Evolutionary conservation across 768 basidiomycete species (phyloP), one percentile per base, ranked within the genome.

Genomic region (Auriscalpium microsporum): DNA sequence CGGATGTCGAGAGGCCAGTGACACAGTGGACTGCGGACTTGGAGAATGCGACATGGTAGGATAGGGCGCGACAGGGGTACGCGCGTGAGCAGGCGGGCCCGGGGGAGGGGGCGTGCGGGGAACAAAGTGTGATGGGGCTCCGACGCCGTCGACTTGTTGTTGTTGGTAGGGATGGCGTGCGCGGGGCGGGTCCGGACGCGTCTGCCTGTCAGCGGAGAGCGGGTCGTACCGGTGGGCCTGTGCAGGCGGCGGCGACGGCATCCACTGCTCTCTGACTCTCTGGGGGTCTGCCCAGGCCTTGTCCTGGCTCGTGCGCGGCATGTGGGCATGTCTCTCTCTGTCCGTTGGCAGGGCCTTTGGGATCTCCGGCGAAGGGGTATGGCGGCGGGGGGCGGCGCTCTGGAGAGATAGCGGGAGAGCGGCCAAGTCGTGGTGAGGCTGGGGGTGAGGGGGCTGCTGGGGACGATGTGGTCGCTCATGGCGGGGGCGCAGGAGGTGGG

Each of bases 291-390:
- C 28, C 28, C 28, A 28, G 28, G 28, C 28, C 28, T 2, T 28
- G 28, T 28, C 28, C 28, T 28, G 28, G 28, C 28, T 28, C 5
- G 28, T 4, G 28, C 28, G 28, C 28, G 28, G 28, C 5, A 28
- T 28, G 28, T 28, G 28, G 2, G 28, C 28, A 28, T 28, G 46
- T 19, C 17, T 48, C 4, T 33, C 16, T 33, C 28, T 48, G 4
- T 33, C 46, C 4, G 44, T 33, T 33, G 17, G 28, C 5, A 28
- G 28, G 28, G 28, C 28, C 28, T 28, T 28, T 28, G 57, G 10
- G 1, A 47, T 36, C n/a, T 51, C 34, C 40, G 66, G 65, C 10
- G 67, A 65, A 5, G 67, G 63, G 1, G 66, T 65, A 37, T 61
- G 60, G 17, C 61, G 63, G 13, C 60, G 53, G 42, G 55, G 38